Evolutionary conservation across 1,139 yeast species (phyloP).

Genomic region (Wickerhamomyces sp.): DNA sequence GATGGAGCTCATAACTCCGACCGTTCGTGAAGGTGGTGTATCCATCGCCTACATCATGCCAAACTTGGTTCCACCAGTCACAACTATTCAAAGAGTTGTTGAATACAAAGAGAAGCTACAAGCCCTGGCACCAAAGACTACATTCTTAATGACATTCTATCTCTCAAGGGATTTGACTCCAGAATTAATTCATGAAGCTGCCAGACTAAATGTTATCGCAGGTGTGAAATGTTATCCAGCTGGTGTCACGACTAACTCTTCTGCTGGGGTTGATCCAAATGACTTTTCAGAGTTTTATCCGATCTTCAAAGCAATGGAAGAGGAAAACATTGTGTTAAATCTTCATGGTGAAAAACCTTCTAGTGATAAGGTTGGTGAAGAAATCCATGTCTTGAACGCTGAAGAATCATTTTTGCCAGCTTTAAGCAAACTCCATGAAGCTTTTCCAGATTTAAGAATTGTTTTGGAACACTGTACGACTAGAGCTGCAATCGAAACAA

Average conservation of each 20-base stretch:
- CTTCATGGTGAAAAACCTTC: constrained; percentile 96
- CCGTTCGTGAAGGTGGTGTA: constrained; percentile 84
- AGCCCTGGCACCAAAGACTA: constrained; percentile 73
- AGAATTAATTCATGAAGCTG: constrained; percentile 75
- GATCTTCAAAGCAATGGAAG: constrained; percentile 81
- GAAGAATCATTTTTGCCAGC: constrained; percentile 95
- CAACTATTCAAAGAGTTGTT: constrained; percentile 69
- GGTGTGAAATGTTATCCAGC: constrained; percentile 97
- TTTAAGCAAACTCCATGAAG: constrained; percentile 64
- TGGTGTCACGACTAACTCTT: constrained; percentile 95
- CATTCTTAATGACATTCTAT: constrained; percentile 88
- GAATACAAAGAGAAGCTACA: constrained; percentile 65
- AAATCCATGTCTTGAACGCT: constrained; percentile 86
- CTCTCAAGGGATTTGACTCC: constrained; percentile 78
- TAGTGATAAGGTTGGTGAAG: constrained; percentile 36
- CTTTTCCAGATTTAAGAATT: constrained; percentile 84
- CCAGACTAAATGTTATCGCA: constrained; percentile 62
- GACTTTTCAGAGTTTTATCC: constrained; percentile 88
- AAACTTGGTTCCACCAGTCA: constrained; percentile 86
- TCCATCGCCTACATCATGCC: constrained; percentile 96
- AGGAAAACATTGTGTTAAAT: constrained; percentile 70
- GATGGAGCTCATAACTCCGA: constrained; percentile 90
- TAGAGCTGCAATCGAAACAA: constrained; percentile 75
- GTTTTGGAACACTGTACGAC: constrained; percentile 95
- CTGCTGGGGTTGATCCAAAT: constrained; percentile 90